A percentile compares a stretch with the other conserved stretches of the same genome.
These are phyloP conservation scores for Platanthera guangdongensis DNA, from an alignment of 106 monocot genomes.

Conservation along the genomic window DNA sequence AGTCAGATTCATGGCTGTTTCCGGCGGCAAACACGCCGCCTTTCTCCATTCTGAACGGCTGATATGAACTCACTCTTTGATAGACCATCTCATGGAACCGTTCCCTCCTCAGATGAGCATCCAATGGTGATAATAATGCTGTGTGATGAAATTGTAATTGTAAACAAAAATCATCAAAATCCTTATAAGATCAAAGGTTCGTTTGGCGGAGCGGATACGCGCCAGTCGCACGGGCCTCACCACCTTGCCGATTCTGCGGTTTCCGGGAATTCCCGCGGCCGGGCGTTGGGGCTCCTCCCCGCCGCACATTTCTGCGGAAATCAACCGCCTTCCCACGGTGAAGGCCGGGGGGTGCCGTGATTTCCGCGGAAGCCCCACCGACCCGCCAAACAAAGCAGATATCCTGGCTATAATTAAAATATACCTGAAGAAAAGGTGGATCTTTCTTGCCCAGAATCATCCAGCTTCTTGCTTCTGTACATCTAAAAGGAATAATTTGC, in stretches of 20 bases:
- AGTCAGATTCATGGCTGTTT: constrained; percentile 12
- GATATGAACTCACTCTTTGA: constrained; percentile 19
- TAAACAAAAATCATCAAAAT: neutral
- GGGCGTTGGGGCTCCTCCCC: no score
- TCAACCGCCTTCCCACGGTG: no score
- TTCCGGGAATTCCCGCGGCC: no score
- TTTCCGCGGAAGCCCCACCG: no score
- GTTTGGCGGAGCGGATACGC: no score
- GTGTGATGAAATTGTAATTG: neutral
- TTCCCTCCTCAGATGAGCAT: constrained; percentile 27
- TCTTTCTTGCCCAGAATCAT: constrained; percentile 27
- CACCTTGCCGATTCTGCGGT: no score
- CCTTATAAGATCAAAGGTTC: no score
- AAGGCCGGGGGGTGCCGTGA: no score
- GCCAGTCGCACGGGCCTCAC: no score
- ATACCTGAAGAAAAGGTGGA: constrained; percentile 29
- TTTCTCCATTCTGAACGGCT: constrained; percentile 27
- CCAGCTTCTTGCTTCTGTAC: constrained; percentile 46
- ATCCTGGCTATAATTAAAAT: no score
- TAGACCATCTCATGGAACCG: constrained; percentile 21
- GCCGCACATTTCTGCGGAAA: no score
- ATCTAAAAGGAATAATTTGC: constrained; percentile 11
- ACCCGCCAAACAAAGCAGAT: no score
- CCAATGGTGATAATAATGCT: constrained; percentile 25
- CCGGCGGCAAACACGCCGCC: constrained; percentile 15